Conservation (phyloP, 2,329 filamentous ascomycete genomes). For the Colletotrichum tofieldiae region DNA sequence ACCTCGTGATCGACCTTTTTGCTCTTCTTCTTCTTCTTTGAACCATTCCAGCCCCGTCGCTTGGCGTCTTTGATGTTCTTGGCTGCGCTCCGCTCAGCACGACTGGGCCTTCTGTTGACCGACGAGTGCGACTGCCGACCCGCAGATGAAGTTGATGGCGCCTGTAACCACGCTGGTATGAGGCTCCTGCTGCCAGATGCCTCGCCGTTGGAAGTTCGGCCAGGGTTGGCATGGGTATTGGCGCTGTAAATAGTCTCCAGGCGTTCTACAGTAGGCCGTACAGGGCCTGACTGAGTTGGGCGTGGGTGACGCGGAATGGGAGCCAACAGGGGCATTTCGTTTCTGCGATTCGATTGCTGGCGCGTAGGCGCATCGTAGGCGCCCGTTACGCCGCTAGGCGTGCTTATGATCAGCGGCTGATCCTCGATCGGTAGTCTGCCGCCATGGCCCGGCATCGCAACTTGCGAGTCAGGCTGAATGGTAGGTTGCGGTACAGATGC, state of each 20-base stretch:
- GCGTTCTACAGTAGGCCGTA: conserved; percentile 65
- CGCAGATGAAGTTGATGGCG: conserved; percentile 52
- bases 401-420: conserved; percentile 74
- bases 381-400: conserved; percentile 69
- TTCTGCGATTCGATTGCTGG: conserved; percentile 51
- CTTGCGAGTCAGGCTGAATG: conserved; percentile 36
- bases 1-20: conserved; percentile 55
- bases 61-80: conserved; percentile 76
- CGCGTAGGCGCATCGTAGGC: conserved; percentile 64
- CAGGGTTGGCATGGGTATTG: conserved; percentile 12
- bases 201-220: conserved; percentile 7
- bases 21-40: conserved; percentile 57
- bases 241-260: conserved; percentile 70
- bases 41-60: conserved; percentile 68
- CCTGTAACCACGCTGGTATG: conserved; percentile 53
- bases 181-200: conserved; percentile 40
- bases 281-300: conserved; percentile 52
- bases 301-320: conserved; percentile 69
- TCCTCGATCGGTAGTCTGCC: conserved; percentile 55
- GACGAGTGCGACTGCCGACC: conserved; percentile 58
- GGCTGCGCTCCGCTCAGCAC: conserved; percentile 72
- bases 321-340: conserved; percentile 65
- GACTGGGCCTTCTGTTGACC: conserved; percentile 65
- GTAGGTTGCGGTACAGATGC: conserved; percentile 35
- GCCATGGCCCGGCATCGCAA: conserved; percentile 38